Evolutionary conservation across 257 asterid species (phyloP).

Genomic region (Agastache rugosa): DNA sequence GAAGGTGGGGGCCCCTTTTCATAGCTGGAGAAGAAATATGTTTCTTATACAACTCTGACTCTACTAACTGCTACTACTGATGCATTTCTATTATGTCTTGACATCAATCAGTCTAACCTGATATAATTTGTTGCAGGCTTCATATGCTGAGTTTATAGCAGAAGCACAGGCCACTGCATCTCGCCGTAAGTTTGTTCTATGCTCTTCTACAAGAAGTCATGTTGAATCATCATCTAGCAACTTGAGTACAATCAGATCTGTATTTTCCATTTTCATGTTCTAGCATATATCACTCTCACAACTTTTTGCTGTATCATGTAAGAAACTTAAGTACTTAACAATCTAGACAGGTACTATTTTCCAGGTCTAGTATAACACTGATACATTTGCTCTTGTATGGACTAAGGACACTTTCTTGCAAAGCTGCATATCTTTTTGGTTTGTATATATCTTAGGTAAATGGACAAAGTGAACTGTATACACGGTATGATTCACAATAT

Average conservation of each 20-base stretch:
- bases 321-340: slow-evolving; percentile 13
- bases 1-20: slow-evolving; percentile 57
- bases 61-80: slow-evolving; percentile 11
- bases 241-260: slow-evolving; percentile 17
- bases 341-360: neutral
- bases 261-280: neutral
- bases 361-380: neutral
- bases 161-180: slow-evolving; percentile 76
- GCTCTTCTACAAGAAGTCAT: neutral
- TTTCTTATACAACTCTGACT: neutral
- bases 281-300: neutral
- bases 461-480: neutral
- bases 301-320: slow-evolving; percentile 8
- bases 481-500: neutral
- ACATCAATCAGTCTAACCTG: slow-evolving; percentile 37
- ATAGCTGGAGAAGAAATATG: slow-evolving; percentile 8
- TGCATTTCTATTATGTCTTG: slow-evolving; percentile 19
- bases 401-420: neutral
- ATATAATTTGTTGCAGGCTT: slow-evolving; percentile 59
- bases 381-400: slow-evolving; percentile 1
- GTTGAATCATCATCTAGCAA: slow-evolving; percentile 4
- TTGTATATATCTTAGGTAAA: neutral
- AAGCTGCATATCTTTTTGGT: slow-evolving; percentile 1
- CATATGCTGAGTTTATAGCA: slow-evolving; percentile 67
- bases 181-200: slow-evolving; percentile 64